Conservation (phyloP, 176 grass and related monocot genomes). For the Pharus latifolius region DNA sequence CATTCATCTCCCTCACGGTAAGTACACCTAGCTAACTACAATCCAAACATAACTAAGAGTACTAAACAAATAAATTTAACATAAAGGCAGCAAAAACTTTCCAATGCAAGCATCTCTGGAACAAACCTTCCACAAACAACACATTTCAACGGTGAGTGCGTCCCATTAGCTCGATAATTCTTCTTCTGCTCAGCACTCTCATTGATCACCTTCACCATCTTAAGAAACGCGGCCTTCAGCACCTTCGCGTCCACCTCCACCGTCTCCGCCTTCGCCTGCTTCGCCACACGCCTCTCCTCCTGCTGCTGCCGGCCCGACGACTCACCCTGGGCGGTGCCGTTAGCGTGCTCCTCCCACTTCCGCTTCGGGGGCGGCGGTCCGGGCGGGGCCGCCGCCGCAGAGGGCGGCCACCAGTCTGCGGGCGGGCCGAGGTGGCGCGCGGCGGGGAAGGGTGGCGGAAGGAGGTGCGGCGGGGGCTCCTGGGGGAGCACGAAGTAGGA, state of each 20-base stretch:
- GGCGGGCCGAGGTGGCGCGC: neutral
- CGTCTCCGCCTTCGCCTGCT: slow-evolving; percentile 34
- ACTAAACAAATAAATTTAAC: neutral
- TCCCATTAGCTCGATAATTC: slow-evolving; percentile 63
- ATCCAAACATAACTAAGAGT: neutral
- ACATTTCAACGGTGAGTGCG: slow-evolving; percentile 55
- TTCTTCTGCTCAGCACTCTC: slow-evolving; percentile 44
- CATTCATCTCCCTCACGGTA: neutral
- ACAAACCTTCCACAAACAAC: slow-evolving; percentile 72
- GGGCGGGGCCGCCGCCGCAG: neutral
- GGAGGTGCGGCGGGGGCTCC: slow-evolving; percentile 44
- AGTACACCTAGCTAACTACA: neutral
- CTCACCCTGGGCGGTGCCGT: neutral
- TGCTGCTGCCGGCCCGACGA: slow-evolving; percentile 12
- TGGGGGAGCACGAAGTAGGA: slow-evolving; percentile 83
- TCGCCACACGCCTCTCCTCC: slow-evolving; percentile 7
- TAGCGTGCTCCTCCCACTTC: slow-evolving; percentile 39
- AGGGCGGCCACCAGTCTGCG: slow-evolving; percentile 6
- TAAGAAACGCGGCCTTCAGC: slow-evolving; percentile 73
- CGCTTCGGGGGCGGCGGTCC: slow-evolving; percentile 8
- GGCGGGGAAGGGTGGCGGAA: slow-evolving; percentile 1
- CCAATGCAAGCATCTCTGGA: neutral
- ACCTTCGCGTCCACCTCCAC: slow-evolving; percentile 29
- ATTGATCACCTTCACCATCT: slow-evolving; percentile 68
- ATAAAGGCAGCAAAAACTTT: neutral